Base-by-base conservation (phyloP, 139 green algal species). In the Axilococcus clingmanii region DNA sequence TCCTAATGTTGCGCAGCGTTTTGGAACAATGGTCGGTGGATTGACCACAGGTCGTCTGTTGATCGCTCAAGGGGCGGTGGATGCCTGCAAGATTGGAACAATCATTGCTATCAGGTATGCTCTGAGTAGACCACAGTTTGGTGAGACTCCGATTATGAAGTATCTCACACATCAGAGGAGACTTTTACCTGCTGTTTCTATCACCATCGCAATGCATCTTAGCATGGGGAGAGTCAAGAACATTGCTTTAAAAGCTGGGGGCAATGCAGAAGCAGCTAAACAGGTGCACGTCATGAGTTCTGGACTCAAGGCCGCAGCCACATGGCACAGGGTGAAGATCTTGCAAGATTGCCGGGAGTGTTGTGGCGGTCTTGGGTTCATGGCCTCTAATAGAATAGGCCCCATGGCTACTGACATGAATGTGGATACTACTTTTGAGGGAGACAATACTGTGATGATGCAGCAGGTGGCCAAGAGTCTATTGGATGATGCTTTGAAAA, bases 361-460 rank as follows among this genome's bases (percentile, higher is more conserved):
- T 63, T 93, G 84, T 57, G 84, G 84, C 3, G 83, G 80, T 43
- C 69, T 79, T 75, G 83, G 86, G 47, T 86, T 93, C 56, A 56
- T 85, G 42, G 65, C 82, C 3, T 70, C 59, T 35, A 95, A 95
- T 71, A 73, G 79, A 45, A 94, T 95, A 20, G 86, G 81, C 1
- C 70, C 78, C 7, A 73, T 91, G 65, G 76, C 75, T 29, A 91
- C 67, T 30, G 86, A 95, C 72, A 89, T 87, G 65, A 79, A 94
- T 43, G 81, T 94, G 27, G 86, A 93, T 50, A 60, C 77, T 12
- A 94, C 86, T 3, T 95, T 95, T 57, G 86, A 95, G 69, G 85
- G 86, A 33, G 86, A 91, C 70, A 94, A 94, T 76, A 91, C 84
- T 0, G 85, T 95, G 31, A 71, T 95, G 55, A 94, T 95, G 86